phyloP scores from a whole-genome alignment of 345 rosid species.

The Linum usitatissimum region DNA sequence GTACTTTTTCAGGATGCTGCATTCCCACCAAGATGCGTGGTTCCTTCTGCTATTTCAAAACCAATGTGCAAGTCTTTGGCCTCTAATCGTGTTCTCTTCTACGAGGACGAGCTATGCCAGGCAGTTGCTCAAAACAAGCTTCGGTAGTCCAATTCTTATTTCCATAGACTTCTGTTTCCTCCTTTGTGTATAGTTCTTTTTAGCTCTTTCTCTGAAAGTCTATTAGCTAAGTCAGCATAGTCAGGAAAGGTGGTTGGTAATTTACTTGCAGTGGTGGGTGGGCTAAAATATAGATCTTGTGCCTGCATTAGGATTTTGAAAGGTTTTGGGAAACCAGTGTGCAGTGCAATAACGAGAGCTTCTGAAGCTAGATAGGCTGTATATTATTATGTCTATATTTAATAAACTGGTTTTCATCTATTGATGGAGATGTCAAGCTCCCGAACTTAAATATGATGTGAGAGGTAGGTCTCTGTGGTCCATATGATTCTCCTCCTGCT shows the following conservation, averaged over 20 bases:
- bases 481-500: too few species aligned
- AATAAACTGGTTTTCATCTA: too few species aligned
- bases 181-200: slow-evolving; percentile 21
- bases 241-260: slow-evolving; percentile 34
- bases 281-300: too few species aligned
- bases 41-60: slow-evolving; percentile 70
- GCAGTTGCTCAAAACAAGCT: slow-evolving; percentile 93
- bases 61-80: slow-evolving; percentile 62
- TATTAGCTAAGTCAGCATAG: slow-evolving; percentile 25
- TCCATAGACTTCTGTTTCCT: slow-evolving; percentile 6
- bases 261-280: slow-evolving; percentile 22
- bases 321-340: slow-evolving; percentile 4
- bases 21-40: slow-evolving; percentile 62
- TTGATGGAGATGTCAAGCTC: too few species aligned
- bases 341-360: too few species aligned
- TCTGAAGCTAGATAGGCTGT: too few species aligned
- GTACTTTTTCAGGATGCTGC: slow-evolving; percentile 75
- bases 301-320: slow-evolving; percentile 15
- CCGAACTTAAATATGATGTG: too few species aligned
- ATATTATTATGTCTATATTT: too few species aligned
- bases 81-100: slow-evolving; percentile 72
- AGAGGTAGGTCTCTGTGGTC: too few species aligned
- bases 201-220: slow-evolving; percentile 28
- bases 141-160: slow-evolving; percentile 28
- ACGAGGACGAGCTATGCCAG: slow-evolving; percentile 89